These are phyloP conservation scores for Verticillium zaregamsianum DNA, from an alignment of 2,329 filamentous ascomycete species.

Conservation along the genomic window DNA sequence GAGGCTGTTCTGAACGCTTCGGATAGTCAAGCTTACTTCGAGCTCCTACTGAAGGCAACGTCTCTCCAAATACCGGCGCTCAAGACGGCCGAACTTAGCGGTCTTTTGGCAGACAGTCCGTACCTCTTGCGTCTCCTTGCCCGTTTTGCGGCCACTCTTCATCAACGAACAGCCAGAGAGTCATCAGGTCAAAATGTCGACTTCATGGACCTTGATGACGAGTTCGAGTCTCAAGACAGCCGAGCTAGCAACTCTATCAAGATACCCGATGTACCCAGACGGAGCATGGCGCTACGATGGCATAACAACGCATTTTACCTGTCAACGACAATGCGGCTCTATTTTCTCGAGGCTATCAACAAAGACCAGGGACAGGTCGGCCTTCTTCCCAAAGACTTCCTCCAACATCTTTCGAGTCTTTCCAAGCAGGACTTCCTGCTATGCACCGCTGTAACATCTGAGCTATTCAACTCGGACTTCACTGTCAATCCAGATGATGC, in stretches of 20 bases:
- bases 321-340: constrained; percentile 41
- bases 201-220: constrained; percentile 64
- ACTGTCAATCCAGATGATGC: constrained; percentile 43
- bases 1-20: constrained; percentile 35
- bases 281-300: constrained; percentile 35
- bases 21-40: constrained; percentile 40
- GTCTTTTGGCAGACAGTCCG: constrained; percentile 31
- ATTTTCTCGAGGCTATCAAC: constrained; percentile 38
- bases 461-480: constrained; percentile 51
- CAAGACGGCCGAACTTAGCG: constrained; percentile 28
- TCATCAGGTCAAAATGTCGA: constrained; percentile 37
- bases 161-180: constrained; percentile 25
- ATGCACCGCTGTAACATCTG: constrained; percentile 44
- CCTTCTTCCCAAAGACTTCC: constrained; percentile 44
- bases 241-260: constrained; percentile 34
- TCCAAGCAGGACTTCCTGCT: constrained; percentile 50
- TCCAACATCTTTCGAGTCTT: constrained; percentile 45
- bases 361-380: constrained; percentile 40
- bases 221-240: constrained; percentile 58
- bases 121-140: constrained; percentile 39
- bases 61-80: constrained; percentile 44
- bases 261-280: constrained; percentile 39
- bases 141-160: constrained; percentile 30
- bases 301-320: constrained; percentile 42
- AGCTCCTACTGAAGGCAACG: constrained; percentile 40